Percentiles rank a stretch among this genome's conserved stretches.
Evolutionary conservation across 495 filamentous ascomycete genomes (phyloP).

Genomic region (Annulohypoxylon nitens): DNA sequence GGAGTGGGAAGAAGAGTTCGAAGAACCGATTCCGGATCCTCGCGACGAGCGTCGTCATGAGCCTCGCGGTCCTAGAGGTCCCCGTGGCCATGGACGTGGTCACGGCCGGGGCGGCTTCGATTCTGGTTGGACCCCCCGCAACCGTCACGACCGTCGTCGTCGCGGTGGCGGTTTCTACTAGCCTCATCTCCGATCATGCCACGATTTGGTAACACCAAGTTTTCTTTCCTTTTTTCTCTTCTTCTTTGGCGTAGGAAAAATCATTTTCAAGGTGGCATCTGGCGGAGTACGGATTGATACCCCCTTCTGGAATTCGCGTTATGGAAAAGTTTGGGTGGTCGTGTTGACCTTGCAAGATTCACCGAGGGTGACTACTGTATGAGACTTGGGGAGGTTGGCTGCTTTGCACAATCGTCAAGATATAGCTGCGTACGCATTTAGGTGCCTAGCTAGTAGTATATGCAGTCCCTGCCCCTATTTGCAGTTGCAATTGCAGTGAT

Average conservation of each 20-base stretch:
- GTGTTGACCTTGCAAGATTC: background rate
- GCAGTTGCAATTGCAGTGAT: too few relatives aligned
- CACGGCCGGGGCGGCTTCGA: slow-evolving; percentile 48
- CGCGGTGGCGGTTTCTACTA: slow-evolving; percentile 44
- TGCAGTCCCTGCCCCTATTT: background rate
- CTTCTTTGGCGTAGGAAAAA: slow-evolving; percentile 2
- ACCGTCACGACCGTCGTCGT: slow-evolving; percentile 48
- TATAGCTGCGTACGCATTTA: too few relatives aligned
- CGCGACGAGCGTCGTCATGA: slow-evolving; percentile 51
- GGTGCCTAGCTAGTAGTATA: background rate
- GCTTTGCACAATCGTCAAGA: too few relatives aligned
- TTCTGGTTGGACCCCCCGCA: slow-evolving; percentile 39
- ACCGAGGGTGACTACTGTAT: background rate
- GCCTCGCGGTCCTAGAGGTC: slow-evolving; percentile 50
- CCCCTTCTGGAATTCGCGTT: slow-evolving; percentile 33
- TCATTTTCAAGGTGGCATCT: slow-evolving; percentile 23
- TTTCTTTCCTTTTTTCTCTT: background rate
- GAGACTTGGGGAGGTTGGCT: too few relatives aligned
- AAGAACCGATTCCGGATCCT: slow-evolving; percentile 60
- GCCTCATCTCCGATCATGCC: background rate
- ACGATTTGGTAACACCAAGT: slow-evolving; percentile 1
- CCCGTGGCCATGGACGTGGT: slow-evolving; percentile 49
- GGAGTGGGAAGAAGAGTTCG: slow-evolving; percentile 77
- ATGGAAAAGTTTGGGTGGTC: background rate
- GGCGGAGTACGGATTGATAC: slow-evolving; percentile 45